These are phyloP conservation scores for Pancytospora epiphaga DNA, from an alignment of 371 early-diverging fungal species.

Conservation along the genomic window DNA sequence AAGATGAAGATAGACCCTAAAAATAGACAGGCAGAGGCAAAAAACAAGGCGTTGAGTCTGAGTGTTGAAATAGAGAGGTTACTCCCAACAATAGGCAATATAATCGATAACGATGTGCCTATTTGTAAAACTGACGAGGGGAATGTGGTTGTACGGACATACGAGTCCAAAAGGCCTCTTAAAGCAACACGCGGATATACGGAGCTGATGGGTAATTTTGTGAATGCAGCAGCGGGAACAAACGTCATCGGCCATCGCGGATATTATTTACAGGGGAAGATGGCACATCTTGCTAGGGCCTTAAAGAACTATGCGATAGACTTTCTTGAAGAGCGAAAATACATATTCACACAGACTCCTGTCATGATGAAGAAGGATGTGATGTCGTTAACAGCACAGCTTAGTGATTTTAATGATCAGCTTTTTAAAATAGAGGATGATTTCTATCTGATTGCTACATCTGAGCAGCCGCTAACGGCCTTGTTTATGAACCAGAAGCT, in stretches of 20 bases:
- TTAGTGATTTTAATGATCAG: constrained; percentile 95
- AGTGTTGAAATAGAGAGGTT: constrained; percentile 38
- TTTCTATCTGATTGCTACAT: constrained; percentile 94
- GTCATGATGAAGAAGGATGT: constrained; percentile 91
- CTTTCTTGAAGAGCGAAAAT: constrained; percentile 75
- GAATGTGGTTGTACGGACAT: constrained; percentile 69
- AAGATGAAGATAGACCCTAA: constrained; percentile 1
- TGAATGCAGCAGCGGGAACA: constrained; percentile 77
- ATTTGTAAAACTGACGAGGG: constrained; percentile 76
- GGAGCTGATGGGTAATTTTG: constrained; percentile 73
- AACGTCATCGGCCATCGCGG: constrained; percentile 96
- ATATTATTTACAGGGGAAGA: constrained; percentile 82
- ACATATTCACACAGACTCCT: constrained; percentile 88
- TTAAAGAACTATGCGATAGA: constrained; percentile 87
- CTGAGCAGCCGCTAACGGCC: constrained; percentile 95
- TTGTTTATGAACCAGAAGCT: constrained; percentile 82
- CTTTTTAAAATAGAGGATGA: constrained; percentile 87
- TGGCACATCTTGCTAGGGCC: constrained; percentile 87
- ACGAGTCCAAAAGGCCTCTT: constrained; percentile 60
- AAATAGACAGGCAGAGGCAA: constrained; percentile 10
- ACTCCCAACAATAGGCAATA: constrained; percentile 75
- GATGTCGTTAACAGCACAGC: constrained; percentile 95
- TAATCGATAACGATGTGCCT: constrained; percentile 81
- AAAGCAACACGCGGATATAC: constrained; percentile 56
- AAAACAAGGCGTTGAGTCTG: constrained; percentile 10